phyloP scores from a whole-genome alignment of 2,329 filamentous ascomycete genomes.

The Rhinocladiella mackenziei region DNA sequence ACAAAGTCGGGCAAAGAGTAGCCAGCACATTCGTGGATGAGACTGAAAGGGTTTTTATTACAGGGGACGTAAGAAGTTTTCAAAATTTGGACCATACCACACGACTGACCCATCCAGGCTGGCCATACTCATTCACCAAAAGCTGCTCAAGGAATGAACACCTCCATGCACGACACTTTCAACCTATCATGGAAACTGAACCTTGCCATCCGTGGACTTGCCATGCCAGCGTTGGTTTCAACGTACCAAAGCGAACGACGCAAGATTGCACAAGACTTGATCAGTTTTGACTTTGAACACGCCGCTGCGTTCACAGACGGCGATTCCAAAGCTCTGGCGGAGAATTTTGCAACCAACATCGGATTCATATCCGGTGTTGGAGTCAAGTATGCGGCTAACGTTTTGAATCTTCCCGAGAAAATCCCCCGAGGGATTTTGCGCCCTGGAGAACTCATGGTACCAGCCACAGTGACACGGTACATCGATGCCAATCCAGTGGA shows the following conservation, averaged over 20 bases:
- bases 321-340: slow-evolving; percentile 57
- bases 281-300: slow-evolving; percentile 51
- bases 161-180: slow-evolving; percentile 63
- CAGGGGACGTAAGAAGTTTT: slow-evolving; percentile 41
- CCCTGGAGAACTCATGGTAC: slow-evolving; percentile 52
- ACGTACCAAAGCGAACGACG: slow-evolving; percentile 54
- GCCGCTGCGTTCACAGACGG: slow-evolving; percentile 55
- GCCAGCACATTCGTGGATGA: slow-evolving; percentile 45
- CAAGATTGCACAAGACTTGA: slow-evolving; percentile 61
- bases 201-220: slow-evolving; percentile 44
- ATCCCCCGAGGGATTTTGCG: slow-evolving; percentile 33
- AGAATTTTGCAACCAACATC: slow-evolving; percentile 67
- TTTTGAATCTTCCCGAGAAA: slow-evolving; percentile 55
- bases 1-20: slow-evolving; percentile 49
- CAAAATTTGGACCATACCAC: neutral
- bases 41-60: slow-evolving; percentile 45
- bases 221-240: slow-evolving; percentile 40
- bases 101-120: slow-evolving; percentile 4
- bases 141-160: slow-evolving; percentile 68
- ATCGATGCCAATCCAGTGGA: slow-evolving; percentile 75
- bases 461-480: slow-evolving; percentile 68
- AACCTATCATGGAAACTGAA: slow-evolving; percentile 57
- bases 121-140: slow-evolving; percentile 49
- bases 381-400: slow-evolving; percentile 62
- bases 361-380: slow-evolving; percentile 71